Base-by-base conservation (phyloP, 345 rosid species). In the Gossypium sturtianum region DNA sequence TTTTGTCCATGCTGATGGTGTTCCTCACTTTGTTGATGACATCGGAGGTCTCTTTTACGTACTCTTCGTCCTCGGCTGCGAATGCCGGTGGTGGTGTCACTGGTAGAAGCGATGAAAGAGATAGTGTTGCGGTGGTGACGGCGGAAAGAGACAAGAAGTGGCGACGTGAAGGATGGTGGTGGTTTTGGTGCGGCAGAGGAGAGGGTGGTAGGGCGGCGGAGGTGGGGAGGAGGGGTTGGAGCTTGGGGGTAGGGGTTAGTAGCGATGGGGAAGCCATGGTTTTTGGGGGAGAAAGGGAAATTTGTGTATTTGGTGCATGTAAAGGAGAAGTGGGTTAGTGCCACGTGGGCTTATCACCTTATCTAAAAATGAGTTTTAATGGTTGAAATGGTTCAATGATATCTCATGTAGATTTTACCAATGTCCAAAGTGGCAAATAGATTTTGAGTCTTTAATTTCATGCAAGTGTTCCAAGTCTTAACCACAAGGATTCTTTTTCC, bases 281-380 rank as follows among this genome's bases (percentile, higher is more conserved):
- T 72, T 72, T 62, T 23, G 29, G 77, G 75, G 34, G 74, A 53
- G 25, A 59, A 72, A 34, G 59, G 73, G 0, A 20, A 63, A 79
- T 47, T 51, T 12, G 72, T 60, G 47, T 27, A 1, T 70, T 76
- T 34, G 75, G 73, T 7, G 60, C 29, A 38, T 17, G 60, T 43
- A 56, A 44, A 48, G 76, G 76, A 62, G 73, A 74, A 60, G 22
- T 82, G 77, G 68, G 75, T 78, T 75, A 77, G 41, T 77, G 97
- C 86, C 95, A 86, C 90, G 97, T 89, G 85, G 80, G 71, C 95
- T 92, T 94, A 94, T 92, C 97, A 57, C 84, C 97, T 94, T 92
- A 94, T 94, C 97, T 76, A 22, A 45, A 75, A 41, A 75, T 64
- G 77, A 48, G 80, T 51, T 78, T 44, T 23, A 51, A 48, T 77